Conservation (phyloP, 345 rosid genomes). For the Lumnitzera racemosa region DNA sequence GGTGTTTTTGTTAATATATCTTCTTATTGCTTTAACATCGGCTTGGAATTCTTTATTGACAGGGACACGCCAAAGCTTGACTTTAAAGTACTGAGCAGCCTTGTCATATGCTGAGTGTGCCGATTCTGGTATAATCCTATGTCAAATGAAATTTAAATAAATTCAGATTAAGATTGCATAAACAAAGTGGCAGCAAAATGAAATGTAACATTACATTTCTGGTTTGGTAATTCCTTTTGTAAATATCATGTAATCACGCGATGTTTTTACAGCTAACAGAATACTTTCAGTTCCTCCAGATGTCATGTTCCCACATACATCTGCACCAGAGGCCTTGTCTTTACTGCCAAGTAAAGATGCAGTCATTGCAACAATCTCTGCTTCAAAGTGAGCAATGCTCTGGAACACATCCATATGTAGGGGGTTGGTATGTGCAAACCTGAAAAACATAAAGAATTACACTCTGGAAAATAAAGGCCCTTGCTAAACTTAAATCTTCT, state of each 20-base stretch:
- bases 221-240: conserved; percentile 83
- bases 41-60: conserved; percentile 79
- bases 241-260: conserved; percentile 86
- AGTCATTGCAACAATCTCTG: conserved; percentile 97
- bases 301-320: conserved; percentile 97
- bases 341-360: conserved; percentile 72
- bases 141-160: conserved; percentile 11
- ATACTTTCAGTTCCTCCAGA: conserved; percentile 99
- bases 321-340: conserved; percentile 68
- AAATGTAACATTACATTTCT: conserved; percentile 51
- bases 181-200: conserved; percentile 4
- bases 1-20: conserved; percentile 64
- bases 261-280: conserved; percentile 81
- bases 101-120: conserved; percentile 98
- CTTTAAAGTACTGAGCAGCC: conserved; percentile 91
- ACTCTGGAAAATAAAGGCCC: not conserved
- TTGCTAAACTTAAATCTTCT: not conserved
- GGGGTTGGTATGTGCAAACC: conserved; percentile 98
- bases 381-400: conserved; percentile 78
- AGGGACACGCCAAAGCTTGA: conserved; percentile 88
- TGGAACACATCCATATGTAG: conserved; percentile 83
- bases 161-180: not conserved
- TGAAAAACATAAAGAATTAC: conserved; percentile 21
- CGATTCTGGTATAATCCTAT: conserved; percentile 91
- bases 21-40: conserved; percentile 64